These are phyloP conservation scores for Candida gigantensis DNA, from an alignment of 1,139 yeast genomes.

Conservation along the genomic window DNA sequence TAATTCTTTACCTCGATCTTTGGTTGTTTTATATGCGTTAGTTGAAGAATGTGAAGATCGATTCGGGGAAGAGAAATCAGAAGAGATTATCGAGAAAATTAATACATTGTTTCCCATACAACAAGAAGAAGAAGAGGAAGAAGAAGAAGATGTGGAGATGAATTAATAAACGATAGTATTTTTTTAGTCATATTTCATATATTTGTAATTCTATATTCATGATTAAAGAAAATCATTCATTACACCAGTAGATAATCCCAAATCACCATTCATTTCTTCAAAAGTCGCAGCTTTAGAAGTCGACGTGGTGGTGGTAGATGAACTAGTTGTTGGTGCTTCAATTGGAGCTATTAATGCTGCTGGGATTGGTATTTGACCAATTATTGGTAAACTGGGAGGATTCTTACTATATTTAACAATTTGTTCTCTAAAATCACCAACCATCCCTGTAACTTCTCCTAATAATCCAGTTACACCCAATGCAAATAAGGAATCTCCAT, in stretches of 20 bases:
- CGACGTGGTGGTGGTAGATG: too few species aligned
- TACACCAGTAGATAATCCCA: constrained; percentile 18
- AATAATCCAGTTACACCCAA: constrained; percentile 74
- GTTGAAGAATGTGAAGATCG: constrained; percentile 92
- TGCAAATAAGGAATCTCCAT: constrained; percentile 55
- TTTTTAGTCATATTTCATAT: too few species aligned
- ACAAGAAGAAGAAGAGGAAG: constrained; percentile 35
- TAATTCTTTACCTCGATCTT: constrained; percentile 74
- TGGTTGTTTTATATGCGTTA: constrained; percentile 76
- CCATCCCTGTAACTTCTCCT: constrained; percentile 58
- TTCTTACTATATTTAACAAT: constrained; percentile 29
- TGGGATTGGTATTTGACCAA: constrained; percentile 16
- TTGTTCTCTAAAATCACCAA: constrained; percentile 41
- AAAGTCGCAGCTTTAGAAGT: too few species aligned
- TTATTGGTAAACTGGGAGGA: constrained; percentile 14
- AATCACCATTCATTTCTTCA: constrained; percentile 18
- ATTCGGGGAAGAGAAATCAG: constrained; percentile 63
- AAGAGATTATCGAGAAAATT: constrained; percentile 53
- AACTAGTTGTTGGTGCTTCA: constrained; percentile 2
- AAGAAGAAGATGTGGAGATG: constrained; percentile 9
- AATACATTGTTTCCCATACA: constrained; percentile 49
- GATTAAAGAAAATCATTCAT: constrained; percentile 31
- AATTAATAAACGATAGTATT: constrained; percentile 2
- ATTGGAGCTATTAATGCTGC: constrained; percentile 9
- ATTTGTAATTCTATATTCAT: neutral